Conservation (phyloP, 805 yeast genomes). For the Pichia nakasei region DNA sequence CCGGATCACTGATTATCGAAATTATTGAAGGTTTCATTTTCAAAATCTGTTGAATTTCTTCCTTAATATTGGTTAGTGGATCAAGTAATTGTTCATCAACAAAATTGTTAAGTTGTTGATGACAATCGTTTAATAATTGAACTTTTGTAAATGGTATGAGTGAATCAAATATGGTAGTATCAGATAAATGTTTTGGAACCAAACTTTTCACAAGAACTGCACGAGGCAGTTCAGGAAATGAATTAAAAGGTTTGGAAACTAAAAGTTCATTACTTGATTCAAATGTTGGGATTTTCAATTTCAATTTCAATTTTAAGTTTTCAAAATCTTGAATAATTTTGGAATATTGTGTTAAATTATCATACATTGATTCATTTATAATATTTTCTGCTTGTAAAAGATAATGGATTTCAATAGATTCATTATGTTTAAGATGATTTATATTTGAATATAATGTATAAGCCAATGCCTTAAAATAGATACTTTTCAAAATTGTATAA, state of each 20-base stretch:
- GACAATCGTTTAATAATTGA: constrained; percentile 58
- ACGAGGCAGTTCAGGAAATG: constrained; percentile 35
- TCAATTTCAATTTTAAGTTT: constrained; percentile 40
- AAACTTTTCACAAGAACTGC: constrained; percentile 47
- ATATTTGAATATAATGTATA: background rate
- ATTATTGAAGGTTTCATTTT: constrained; percentile 17
- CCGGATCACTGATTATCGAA: background rate
- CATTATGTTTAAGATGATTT: too few species aligned
- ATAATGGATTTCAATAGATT: background rate
- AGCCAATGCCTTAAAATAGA: background rate
- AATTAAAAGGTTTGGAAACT: constrained; percentile 15
- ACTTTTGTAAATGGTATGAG: constrained; percentile 48
- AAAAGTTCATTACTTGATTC: too few species aligned
- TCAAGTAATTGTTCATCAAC: background rate
- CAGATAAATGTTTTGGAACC: constrained; percentile 26
- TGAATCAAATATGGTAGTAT: constrained; percentile 37
- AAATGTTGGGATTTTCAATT: too few species aligned
- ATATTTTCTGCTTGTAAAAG: background rate
- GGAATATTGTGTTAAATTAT: background rate
- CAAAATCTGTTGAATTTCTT: constrained; percentile 35
- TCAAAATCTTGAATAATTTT: constrained; percentile 42
- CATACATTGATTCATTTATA: too few species aligned
- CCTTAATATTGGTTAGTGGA: constrained; percentile 43
- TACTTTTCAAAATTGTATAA: too few species aligned
- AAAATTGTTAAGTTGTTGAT: constrained; percentile 30